Conservation (phyloP, 371 early-diverging fungal genomes). For the Vairimorpha apis region DNA sequence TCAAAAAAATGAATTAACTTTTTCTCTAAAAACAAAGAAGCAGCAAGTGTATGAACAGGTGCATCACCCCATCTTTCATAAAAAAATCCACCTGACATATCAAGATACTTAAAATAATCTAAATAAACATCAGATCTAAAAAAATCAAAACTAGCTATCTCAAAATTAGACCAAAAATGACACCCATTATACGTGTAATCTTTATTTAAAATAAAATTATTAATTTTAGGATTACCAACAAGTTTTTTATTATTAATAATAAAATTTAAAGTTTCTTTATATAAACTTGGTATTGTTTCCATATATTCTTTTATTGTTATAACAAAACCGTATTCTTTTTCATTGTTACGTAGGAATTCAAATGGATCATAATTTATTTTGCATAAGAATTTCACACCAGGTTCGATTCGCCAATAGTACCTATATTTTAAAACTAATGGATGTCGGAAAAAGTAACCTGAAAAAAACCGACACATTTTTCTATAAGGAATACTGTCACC, state of each 20-base stretch:
- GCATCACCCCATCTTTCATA: constrained; percentile 91
- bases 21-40: constrained; percentile 67
- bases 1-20: constrained; percentile 76
- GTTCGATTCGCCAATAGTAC: constrained; percentile 92
- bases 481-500: constrained; percentile 75
- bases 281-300: constrained; percentile 72
- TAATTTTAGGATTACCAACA: constrained; percentile 42
- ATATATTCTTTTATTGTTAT: constrained; percentile 71
- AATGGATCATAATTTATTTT: constrained; percentile 78
- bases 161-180: constrained; percentile 92
- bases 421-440: constrained; percentile 70
- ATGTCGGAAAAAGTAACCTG: constrained; percentile 78
- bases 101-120: constrained; percentile 72
- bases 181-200: constrained; percentile 65
- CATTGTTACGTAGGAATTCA: constrained; percentile 67
- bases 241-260: constrained; percentile 36
- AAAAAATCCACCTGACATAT: constrained; percentile 77
- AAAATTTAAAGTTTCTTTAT: constrained; percentile 67
- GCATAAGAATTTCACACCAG: constrained; percentile 74
- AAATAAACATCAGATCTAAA: constrained; percentile 69
- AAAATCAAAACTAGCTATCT: constrained; percentile 76
- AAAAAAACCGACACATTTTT: constrained; percentile 83
- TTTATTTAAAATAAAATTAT: constrained; percentile 53
- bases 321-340: constrained; percentile 72
- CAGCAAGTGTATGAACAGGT: constrained; percentile 77